Percentiles rank a stretch among this genome's conserved stretches.
Evolutionary conservation across 2,329 filamentous ascomycete species (phyloP).

Genomic region (Aspergillus ochraceoroseus): DNA sequence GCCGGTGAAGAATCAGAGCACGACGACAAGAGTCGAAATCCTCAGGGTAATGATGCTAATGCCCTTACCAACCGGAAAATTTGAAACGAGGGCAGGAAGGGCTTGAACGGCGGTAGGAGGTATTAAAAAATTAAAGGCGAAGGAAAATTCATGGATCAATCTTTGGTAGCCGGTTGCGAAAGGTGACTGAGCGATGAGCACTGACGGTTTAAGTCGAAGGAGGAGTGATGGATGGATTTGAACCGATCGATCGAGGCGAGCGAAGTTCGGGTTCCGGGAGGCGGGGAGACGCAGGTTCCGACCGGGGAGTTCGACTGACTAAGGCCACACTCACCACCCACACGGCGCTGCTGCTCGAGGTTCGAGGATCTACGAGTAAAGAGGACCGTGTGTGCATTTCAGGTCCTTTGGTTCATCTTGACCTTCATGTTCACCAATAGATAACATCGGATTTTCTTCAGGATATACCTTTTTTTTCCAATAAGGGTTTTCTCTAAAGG

Average conservation of each 20-base stretch:
- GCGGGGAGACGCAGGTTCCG: conserved; percentile 33
- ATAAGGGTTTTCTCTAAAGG: not conserved
- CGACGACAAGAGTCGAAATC: conserved; percentile 18
- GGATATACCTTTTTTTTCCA: no score
- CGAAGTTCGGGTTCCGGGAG: conserved; percentile 32
- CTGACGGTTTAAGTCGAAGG: conserved; percentile 5
- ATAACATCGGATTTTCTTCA: no score
- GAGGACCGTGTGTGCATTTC: no score
- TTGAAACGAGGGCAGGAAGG: conserved; percentile 11
- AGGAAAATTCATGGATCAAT: conserved; percentile 30
- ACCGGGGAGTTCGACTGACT: conserved; percentile 13
- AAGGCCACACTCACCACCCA: not conserved
- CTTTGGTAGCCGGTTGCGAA: conserved; percentile 6
- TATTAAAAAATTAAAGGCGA: conserved; percentile 27
- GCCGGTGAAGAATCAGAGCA: conserved; percentile 25
- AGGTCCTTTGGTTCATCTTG: no score
- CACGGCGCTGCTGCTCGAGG: not conserved
- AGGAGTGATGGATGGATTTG: conserved; percentile 15
- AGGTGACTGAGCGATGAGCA: not conserved
- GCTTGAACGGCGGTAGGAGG: conserved; percentile 10
- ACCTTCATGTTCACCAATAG: no score
- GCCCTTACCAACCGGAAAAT: conserved; percentile 23
- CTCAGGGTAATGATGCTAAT: conserved; percentile 19
- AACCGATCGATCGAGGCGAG: conserved; percentile 23
- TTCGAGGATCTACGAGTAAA: no score